A percentile compares a stretch with the other conserved stretches of the same genome.
phyloP scores from a whole-genome alignment of 345 rosid genomes.

The Acer campestre region DNA sequence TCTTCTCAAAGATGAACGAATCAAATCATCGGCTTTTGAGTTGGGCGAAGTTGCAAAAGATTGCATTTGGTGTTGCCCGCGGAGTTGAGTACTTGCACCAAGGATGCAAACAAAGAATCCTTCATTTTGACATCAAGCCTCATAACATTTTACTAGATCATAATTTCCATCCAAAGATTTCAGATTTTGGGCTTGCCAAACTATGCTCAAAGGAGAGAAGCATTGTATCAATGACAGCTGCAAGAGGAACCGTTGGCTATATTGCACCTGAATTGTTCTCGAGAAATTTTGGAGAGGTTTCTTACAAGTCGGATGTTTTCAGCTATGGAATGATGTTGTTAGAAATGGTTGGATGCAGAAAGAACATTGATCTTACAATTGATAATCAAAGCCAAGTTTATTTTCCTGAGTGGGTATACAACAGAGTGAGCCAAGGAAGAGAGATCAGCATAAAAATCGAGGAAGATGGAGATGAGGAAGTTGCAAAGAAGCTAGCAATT shows the following conservation, averaged over 20 bases:
- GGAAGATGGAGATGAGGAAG: slow-evolving; percentile 4
- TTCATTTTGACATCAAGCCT: slow-evolving; percentile 23
- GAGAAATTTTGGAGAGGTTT: slow-evolving; percentile 17
- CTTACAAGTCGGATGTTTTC: slow-evolving; percentile 21
- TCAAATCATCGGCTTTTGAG: too few species aligned
- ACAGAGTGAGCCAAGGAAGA: not conserved
- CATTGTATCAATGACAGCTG: slow-evolving; percentile 16
- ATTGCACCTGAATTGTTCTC: slow-evolving; percentile 21
- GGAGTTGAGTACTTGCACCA: slow-evolving; percentile 25
- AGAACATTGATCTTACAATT: not conserved
- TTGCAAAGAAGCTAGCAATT: slow-evolving; percentile 15
- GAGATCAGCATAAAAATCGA: not conserved
- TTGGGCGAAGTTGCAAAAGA: not conserved
- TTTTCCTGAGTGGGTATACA: slow-evolving; percentile 19
- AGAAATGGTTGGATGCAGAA: slow-evolving; percentile 17
- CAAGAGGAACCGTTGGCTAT: slow-evolving; percentile 20
- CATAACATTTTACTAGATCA: slow-evolving; percentile 8
- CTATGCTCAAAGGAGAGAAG: slow-evolving; percentile 9
- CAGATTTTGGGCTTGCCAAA: slow-evolving; percentile 28
- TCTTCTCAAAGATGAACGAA: not conserved
- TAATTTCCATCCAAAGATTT: slow-evolving; percentile 27
- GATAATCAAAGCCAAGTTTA: not conserved
- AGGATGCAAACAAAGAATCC: slow-evolving; percentile 22
- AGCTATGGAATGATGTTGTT: slow-evolving; percentile 25
- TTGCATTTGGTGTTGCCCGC: slow-evolving; percentile 19